phyloP scores from a whole-genome alignment of 2,329 filamentous ascomycete species.

The Pseudodiploospora longispora region DNA sequence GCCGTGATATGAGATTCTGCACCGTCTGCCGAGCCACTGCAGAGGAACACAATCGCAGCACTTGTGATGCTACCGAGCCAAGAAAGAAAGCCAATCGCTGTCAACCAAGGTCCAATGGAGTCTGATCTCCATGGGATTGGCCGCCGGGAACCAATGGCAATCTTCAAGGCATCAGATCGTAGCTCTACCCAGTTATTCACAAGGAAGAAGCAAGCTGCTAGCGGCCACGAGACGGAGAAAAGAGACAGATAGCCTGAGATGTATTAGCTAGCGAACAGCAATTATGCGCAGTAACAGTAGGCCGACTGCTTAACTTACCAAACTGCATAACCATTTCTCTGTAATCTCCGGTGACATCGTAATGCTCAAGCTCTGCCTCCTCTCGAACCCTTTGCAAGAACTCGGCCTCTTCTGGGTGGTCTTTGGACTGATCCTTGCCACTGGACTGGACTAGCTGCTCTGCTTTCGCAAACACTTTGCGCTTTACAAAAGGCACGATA shows the following conservation, averaged over 20 bases:
- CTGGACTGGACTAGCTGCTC: slow-evolving; percentile 59
- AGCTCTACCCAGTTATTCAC: slow-evolving; percentile 96
- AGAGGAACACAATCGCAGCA: slow-evolving; percentile 82
- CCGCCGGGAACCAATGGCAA: slow-evolving; percentile 79
- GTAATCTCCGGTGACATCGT: slow-evolving; percentile 86
- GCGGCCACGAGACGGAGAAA: slow-evolving; percentile 89
- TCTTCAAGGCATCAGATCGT: slow-evolving; percentile 88
- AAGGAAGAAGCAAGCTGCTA: slow-evolving; percentile 83
- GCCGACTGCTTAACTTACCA: slow-evolving; percentile 29
- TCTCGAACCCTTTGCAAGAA: slow-evolving; percentile 77
- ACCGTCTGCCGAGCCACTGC: slow-evolving; percentile 60
- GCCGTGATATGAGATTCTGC: slow-evolving; percentile 62
- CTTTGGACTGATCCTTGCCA: slow-evolving; percentile 44
- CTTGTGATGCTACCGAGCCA: slow-evolving; percentile 90
- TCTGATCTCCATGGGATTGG: slow-evolving; percentile 86
- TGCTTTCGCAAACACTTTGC: slow-evolving; percentile 68
- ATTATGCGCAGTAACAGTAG: neutral
- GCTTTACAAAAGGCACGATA: slow-evolving; percentile 77
- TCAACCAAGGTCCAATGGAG: slow-evolving; percentile 88
- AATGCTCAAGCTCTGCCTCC: slow-evolving; percentile 73
- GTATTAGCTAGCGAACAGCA: slow-evolving; percentile 3
- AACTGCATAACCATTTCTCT: slow-evolving; percentile 88
- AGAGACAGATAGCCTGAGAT: slow-evolving; percentile 71
- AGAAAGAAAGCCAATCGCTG: slow-evolving; percentile 78
- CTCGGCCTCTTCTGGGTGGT: slow-evolving; percentile 66